Percentiles rank a stretch among this genome's conserved stretches.
Evolutionary conservation across 106 monocot genomes (phyloP).

Genomic region (Hemerocallis citrina): DNA sequence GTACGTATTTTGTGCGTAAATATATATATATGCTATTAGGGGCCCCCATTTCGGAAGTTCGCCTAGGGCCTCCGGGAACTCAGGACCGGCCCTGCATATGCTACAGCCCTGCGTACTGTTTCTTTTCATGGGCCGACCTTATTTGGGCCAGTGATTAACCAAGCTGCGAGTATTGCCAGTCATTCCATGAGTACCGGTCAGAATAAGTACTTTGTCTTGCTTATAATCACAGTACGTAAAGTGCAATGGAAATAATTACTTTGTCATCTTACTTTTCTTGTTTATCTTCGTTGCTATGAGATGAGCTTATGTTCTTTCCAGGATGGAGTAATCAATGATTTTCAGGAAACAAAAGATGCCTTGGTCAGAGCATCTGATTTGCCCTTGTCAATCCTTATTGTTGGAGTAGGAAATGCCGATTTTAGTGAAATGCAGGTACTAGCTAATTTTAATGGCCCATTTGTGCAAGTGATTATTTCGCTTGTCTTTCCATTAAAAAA

Average conservation of each 20-base stretch:
- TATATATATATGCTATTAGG: no score
- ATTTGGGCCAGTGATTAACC: conserved; percentile 66
- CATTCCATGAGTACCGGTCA: conserved; percentile 16
- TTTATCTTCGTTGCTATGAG: not conserved
- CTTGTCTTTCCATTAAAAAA: no score
- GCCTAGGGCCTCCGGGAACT: no score
- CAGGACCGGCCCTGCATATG: no score
- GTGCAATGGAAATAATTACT: not conserved
- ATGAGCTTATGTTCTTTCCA: conserved; percentile 10
- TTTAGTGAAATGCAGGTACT: conserved; percentile 60
- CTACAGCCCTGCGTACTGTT: conserved; percentile 49
- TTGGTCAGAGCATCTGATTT: conserved; percentile 65
- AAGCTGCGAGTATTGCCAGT: conserved; percentile 53
- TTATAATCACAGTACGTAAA: conserved; percentile 62
- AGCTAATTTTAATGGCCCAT: not conserved
- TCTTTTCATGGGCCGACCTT: conserved; percentile 65
- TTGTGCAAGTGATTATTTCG: not conserved
- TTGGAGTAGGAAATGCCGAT: conserved; percentile 63
- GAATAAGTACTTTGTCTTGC: conserved; percentile 63
- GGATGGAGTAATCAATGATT: conserved; percentile 81
- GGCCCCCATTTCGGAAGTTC: no score
- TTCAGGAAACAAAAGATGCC: conserved; percentile 64
- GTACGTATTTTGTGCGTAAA: no score
- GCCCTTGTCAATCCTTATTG: conserved; percentile 69
- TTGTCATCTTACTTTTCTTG: not conserved